phyloP scores from a whole-genome alignment of 352 stramenopile genomes.

The Phytophthora meadii region DNA sequence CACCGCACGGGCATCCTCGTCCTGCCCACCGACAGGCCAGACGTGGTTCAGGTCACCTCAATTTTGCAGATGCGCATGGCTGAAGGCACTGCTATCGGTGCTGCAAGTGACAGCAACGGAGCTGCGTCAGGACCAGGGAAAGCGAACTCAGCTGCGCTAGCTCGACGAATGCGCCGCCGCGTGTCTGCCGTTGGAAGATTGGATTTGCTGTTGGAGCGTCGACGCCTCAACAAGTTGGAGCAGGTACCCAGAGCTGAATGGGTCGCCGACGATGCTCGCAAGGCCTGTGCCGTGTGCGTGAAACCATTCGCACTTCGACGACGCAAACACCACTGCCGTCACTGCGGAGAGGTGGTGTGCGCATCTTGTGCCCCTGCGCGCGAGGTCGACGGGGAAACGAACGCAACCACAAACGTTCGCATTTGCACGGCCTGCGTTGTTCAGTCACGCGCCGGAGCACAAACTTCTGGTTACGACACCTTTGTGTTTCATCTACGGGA shows the following conservation, averaged over 20 bases:
- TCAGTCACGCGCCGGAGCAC: slow-evolving; percentile 42
- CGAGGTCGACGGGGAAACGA: slow-evolving; percentile 47
- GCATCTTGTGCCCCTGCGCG: slow-evolving; percentile 64
- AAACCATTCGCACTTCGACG: slow-evolving; percentile 68
- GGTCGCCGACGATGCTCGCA: slow-evolving; percentile 64
- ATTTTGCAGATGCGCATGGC: slow-evolving; percentile 66
- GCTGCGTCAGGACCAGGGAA: slow-evolving; percentile 17
- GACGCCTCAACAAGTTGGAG: slow-evolving; percentile 63
- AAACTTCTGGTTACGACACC: slow-evolving; percentile 35
- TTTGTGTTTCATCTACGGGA: slow-evolving; percentile 54
- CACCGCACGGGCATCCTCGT: slow-evolving; percentile 73
- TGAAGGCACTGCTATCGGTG: slow-evolving; percentile 19
- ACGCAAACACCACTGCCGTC: slow-evolving; percentile 75
- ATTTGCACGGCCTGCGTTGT: slow-evolving; percentile 77
- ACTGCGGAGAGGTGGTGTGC: slow-evolving; percentile 82
- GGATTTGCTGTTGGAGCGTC: slow-evolving; percentile 62
- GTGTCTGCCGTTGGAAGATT: slow-evolving; percentile 54
- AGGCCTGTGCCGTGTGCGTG: slow-evolving; percentile 67
- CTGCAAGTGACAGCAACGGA: slow-evolving; percentile 33
- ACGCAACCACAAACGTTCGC: slow-evolving; percentile 42
- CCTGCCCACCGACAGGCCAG: slow-evolving; percentile 56
- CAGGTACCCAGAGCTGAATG: slow-evolving; percentile 61
- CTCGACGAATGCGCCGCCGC: slow-evolving; percentile 56
- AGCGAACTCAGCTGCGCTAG: slow-evolving; percentile 10
- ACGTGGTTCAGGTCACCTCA: slow-evolving; percentile 71